Evolutionary conservation across 1,284 basidiomycete genomes (phyloP).

Genomic region (Puccinia coronata): DNA sequence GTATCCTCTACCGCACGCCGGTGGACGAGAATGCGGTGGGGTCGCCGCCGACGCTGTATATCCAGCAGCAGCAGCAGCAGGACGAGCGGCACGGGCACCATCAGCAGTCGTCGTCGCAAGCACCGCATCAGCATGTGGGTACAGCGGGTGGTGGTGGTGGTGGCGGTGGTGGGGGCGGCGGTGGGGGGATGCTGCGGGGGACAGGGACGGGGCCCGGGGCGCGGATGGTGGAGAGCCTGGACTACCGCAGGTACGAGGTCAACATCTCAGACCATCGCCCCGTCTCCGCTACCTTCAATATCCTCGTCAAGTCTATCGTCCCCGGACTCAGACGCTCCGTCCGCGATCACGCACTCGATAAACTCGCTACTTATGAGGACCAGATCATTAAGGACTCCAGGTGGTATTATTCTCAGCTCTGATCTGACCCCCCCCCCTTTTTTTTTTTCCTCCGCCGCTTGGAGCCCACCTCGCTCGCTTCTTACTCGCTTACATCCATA

Average conservation of each 20-base stretch:
- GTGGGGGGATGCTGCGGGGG: constrained; percentile 74
- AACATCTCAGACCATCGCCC: constrained; percentile 58
- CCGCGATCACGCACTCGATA: neutral
- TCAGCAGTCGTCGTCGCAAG: too few species aligned
- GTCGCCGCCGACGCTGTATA: constrained; percentile 60
- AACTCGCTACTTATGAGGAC: neutral
- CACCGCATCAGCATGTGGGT: too few species aligned
- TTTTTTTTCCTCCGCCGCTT: too few species aligned
- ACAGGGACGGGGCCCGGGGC: neutral
- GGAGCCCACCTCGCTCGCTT: too few species aligned
- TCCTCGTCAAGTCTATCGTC: constrained; percentile 31
- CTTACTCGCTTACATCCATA: too few species aligned
- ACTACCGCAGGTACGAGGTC: constrained; percentile 57
- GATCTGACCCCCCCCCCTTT: neutral
- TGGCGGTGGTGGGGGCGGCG: constrained; percentile 51
- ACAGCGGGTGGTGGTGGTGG: too few species aligned
- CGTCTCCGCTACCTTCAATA: neutral
- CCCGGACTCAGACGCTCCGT: constrained; percentile 36
- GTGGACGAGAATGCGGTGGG: constrained; percentile 64
- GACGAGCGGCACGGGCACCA: neutral
- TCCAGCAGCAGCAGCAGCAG: constrained; percentile 24
- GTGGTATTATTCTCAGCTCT: constrained; percentile 38
- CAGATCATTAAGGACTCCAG: constrained; percentile 13
- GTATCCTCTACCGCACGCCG: constrained; percentile 77
- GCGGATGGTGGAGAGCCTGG: constrained; percentile 50